These are phyloP conservation scores for Lasiodiplodia hormozganensis DNA, from an alignment of 2,329 filamentous ascomycete genomes.

Conservation along the genomic window DNA sequence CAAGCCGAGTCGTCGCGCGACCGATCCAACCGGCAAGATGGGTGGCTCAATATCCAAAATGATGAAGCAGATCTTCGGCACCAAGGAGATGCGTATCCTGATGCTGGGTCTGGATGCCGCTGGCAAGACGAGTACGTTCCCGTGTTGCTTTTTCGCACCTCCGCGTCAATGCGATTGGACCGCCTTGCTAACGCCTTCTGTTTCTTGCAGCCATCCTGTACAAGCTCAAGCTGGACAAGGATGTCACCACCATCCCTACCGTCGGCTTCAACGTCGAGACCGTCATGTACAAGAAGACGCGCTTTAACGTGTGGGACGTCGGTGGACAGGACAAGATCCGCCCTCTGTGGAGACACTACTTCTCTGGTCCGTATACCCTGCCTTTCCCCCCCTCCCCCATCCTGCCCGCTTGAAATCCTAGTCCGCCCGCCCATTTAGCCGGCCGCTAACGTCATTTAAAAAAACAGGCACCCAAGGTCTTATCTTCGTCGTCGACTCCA, in stretches of 20 bases:
- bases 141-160: constrained; percentile 14
- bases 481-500: constrained; percentile 99
- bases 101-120: constrained; percentile 98
- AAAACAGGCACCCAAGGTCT: constrained; percentile 85
- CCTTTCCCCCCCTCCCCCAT: neutral
- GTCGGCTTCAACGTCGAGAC: constrained; percentile 99
- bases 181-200: constrained; percentile 8
- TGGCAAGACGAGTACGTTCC: constrained; percentile 81
- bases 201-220: constrained; percentile 78
- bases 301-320: constrained; percentile 99
- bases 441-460: constrained; percentile 5
- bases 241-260: constrained; percentile 98
- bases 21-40: constrained; percentile 67
- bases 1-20: constrained; percentile 16
- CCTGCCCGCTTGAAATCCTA: neutral
- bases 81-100: constrained; percentile 96
- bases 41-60: constrained; percentile 90
- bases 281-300: constrained; percentile 99
- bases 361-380: constrained; percentile 67
- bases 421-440: constrained; percentile 7
- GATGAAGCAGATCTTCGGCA: constrained; percentile 99
- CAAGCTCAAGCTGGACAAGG: constrained; percentile 99
- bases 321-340: constrained; percentile 99
- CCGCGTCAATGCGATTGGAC: constrained; percentile 19
- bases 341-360: constrained; percentile 99